Conservation (phyloP, 2,329 filamentous ascomycete genomes). For the Hymenoscyphus repandus region DNA sequence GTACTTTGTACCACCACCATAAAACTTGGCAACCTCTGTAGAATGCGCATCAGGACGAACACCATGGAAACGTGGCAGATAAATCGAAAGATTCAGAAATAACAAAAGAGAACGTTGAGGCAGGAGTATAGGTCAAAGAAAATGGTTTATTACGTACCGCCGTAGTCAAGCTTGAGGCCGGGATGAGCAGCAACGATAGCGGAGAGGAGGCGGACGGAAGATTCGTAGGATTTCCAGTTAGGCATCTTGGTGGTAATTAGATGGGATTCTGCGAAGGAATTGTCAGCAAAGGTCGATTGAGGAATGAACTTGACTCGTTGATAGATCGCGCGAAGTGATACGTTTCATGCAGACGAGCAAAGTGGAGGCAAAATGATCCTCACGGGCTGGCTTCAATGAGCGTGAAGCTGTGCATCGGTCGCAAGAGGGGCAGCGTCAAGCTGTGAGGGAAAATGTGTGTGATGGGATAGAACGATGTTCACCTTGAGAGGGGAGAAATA, state of each 20-base stretch:
- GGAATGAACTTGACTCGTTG: not conserved
- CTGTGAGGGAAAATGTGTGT: no score
- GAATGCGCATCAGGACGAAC: constrained; percentile 5
- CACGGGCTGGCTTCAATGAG: no score
- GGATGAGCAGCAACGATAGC: constrained; percentile 56
- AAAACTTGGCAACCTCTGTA: constrained; percentile 18
- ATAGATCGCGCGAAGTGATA: not conserved
- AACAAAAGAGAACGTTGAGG: not conserved
- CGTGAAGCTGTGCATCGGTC: no score
- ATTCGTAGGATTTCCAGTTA: constrained; percentile 57
- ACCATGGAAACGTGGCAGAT: not conserved
- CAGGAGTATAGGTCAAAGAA: constrained; percentile 6
- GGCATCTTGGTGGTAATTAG: constrained; percentile 37
- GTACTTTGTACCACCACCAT: constrained; percentile 20
- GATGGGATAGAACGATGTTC: no score
- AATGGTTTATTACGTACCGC: constrained; percentile 43
- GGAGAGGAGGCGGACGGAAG: constrained; percentile 53
- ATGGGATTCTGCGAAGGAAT: not conserved
- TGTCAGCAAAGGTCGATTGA: not conserved
- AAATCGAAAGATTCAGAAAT: constrained; percentile 1
- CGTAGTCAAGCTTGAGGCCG: constrained; percentile 52
- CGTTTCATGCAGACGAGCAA: no score
- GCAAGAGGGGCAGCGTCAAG: no score
- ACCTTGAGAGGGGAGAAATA: no score
- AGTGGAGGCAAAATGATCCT: no score